A percentile compares a stretch with the other conserved stretches of the same genome.
Conservation (phyloP, 2,329 filamentous ascomycete species). For the Aspergillus oerlinghausenensis region DNA sequence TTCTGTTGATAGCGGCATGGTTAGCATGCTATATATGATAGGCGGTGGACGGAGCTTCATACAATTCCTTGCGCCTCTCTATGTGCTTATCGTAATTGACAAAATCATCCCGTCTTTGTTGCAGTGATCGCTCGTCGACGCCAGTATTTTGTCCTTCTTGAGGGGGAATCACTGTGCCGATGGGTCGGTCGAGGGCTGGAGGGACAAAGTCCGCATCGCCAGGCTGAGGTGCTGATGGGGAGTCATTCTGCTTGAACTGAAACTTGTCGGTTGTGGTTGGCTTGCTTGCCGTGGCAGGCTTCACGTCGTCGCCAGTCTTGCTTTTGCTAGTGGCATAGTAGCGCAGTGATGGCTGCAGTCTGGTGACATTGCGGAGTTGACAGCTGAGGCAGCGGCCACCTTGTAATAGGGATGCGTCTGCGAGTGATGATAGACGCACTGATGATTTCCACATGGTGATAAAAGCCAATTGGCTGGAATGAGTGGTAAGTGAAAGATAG, state of each 20-base stretch:
- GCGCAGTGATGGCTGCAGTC: conserved; percentile 21
- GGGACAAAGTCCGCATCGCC: conserved; percentile 47
- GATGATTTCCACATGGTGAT: conserved; percentile 29
- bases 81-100: conserved; percentile 82
- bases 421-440: conserved; percentile 11
- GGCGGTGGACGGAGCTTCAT: conserved; percentile 22
- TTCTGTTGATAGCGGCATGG: conserved; percentile 43
- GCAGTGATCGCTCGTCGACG: conserved; percentile 61
- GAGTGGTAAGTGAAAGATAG: not conserved
- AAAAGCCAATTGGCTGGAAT: not conserved
- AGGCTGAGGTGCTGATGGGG: conserved; percentile 18
- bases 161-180: conserved; percentile 74
- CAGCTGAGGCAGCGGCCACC: conserved; percentile 32
- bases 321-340: conserved; percentile 25
- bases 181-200: conserved; percentile 62
- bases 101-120: conserved; percentile 72
- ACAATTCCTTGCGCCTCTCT: conserved; percentile 70
- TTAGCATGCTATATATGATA: conserved; percentile 4
- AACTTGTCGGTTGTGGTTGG: conserved; percentile 10
- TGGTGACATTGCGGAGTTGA: conserved; percentile 27
- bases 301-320: conserved; percentile 4
- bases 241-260: conserved; percentile 27
- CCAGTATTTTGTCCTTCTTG: conserved; percentile 76
- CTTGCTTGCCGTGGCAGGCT: conserved; percentile 7
- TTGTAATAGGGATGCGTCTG: conserved; percentile 23